Base-by-base conservation (phyloP, 495 filamentous ascomycete genomes). In the Penicillium desertorum region DNA sequence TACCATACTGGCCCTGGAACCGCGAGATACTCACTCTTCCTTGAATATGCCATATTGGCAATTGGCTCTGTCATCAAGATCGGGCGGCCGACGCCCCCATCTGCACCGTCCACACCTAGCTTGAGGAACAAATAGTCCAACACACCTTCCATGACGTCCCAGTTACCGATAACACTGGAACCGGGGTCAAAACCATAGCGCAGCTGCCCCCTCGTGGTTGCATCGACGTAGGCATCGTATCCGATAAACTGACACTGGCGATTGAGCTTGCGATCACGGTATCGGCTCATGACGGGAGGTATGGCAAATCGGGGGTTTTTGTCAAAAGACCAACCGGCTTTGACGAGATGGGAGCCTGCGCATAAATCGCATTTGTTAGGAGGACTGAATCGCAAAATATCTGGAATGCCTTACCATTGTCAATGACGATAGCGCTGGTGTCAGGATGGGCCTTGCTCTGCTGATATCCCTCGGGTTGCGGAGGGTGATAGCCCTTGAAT, bases 11-110 rank as follows among this genome's bases (percentile, higher is more conserved):
- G 25, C 14, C 8, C 23, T 47, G 10, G n/a, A 23, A n/a, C 9
- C 44, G 16, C 10, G 1, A 36, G 34, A 19, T 5, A 78, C 87
- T 58, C 72, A 96, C 92, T 90, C 75, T 88, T 91, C 59, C 91
- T 74, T 34, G 91, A 86, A 70, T 98, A 98, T 22, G 79, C 82
- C 51, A 94, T 72, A 69, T 96, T 96, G 10, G 92, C 94, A 56
- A 96, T 85, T 0, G 95, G 87, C 70, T 98, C 94, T 0, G 94
- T 98, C 91, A 98, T 95, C 43, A 98, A 85, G 57, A 98, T 81
- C 2, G 93, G 91, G 64, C 91, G 77, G 57, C 90, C 92, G 37
- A 98, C 82, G 8, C 81, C 80, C 30, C 89, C 90, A 48, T 77
- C 72, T 16, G 77, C 76, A 6, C 87, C 88, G 54, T 96, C 89